Conservation (phyloP, 1,139 yeast genomes). For the Nakaseomyces glabratus region DNA sequence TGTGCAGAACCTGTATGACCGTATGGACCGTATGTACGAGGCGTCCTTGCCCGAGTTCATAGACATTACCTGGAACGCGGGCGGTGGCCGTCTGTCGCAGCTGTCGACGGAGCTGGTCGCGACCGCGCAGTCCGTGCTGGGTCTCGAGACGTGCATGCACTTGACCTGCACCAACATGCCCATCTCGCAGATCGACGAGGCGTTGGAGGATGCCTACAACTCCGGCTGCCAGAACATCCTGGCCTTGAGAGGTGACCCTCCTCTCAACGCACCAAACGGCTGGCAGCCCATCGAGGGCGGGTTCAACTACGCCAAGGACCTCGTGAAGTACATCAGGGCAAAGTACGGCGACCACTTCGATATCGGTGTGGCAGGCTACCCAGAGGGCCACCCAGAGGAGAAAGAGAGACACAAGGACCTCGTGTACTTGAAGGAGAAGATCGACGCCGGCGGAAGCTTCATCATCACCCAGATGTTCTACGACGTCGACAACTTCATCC, state of each 20-base stretch:
- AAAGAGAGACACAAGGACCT: slow-evolving; percentile 42
- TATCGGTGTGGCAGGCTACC: slow-evolving; percentile 71
- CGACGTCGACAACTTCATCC: slow-evolving; percentile 74
- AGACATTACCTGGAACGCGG: slow-evolving; percentile 98
- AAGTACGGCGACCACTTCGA: slow-evolving; percentile 56
- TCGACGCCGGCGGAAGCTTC: slow-evolving; percentile 89
- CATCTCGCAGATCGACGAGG: slow-evolving; percentile 68
- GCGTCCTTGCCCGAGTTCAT: slow-evolving; percentile 75
- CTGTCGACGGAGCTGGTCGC: slow-evolving; percentile 81
- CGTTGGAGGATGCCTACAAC: slow-evolving; percentile 72
- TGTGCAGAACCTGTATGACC: slow-evolving; percentile 86
- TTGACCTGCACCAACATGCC: slow-evolving; percentile 96
- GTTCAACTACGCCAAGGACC: slow-evolving; percentile 62
- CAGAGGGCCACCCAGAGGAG: slow-evolving; percentile 80
- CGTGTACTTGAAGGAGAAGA: slow-evolving; percentile 68
- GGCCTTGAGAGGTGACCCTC: slow-evolving; percentile 82
- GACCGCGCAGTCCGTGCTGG: slow-evolving; percentile 85
- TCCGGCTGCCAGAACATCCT: slow-evolving; percentile 93
- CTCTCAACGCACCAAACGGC: slow-evolving; percentile 42
- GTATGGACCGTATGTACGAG: slow-evolving; percentile 97
- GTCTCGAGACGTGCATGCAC: slow-evolving; percentile 96
- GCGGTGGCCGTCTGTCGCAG: slow-evolving; percentile 66
- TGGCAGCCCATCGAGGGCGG: slow-evolving; percentile 53
- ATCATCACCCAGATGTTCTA: slow-evolving; percentile 90
- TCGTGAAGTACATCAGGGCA: slow-evolving; percentile 45